phyloP scores from a whole-genome alignment of 1,284 basidiomycete species.

The Mycosarcoma maydis region DNA sequence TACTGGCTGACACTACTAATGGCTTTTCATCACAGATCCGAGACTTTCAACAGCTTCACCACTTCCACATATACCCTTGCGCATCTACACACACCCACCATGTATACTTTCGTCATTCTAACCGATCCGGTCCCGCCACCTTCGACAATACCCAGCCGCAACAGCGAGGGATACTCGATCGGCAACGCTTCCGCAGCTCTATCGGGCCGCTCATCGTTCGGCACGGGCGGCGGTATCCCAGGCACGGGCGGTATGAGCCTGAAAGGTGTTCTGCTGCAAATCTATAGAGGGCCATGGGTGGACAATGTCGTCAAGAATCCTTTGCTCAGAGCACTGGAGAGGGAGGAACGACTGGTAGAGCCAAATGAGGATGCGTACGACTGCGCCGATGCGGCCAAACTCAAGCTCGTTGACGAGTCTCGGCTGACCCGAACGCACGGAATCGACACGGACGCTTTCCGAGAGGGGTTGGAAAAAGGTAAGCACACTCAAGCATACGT shows the following conservation, averaged over 20 bases:
- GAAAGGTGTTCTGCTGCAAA: conserved; percentile 82
- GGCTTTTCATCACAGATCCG: conserved; percentile 63
- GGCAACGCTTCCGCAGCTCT: conserved; percentile 27
- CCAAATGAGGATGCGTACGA: conserved; percentile 17
- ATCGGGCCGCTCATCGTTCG: conserved; percentile 34
- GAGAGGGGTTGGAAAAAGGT: conserved; percentile 51
- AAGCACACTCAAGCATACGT: conserved; percentile 5
- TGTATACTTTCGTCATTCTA: conserved; percentile 94
- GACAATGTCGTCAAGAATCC: conserved; percentile 94
- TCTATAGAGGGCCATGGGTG: conserved; percentile 90
- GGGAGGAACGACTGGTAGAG: conserved; percentile 34
- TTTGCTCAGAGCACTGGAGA: conserved; percentile 71
- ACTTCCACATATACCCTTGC: conserved; percentile 94
- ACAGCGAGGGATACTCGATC: conserved; percentile 39
- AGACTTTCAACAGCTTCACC: conserved; percentile 87
- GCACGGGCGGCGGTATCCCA: conserved; percentile 56
- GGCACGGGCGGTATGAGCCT: conserved; percentile 69
- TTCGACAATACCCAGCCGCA: conserved; percentile 40
- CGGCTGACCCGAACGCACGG: conserved; percentile 33
- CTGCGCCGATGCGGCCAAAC: background rate
- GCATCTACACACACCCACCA: conserved; percentile 87
- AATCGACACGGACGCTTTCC: conserved; percentile 58
- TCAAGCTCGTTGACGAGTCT: conserved; percentile 10
- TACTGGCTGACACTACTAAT: background rate
- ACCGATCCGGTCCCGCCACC: conserved; percentile 78